These are phyloP conservation scores for Dentipellis fragilis DNA, from an alignment of 768 basidiomycete species.

Conservation along the genomic window DNA sequence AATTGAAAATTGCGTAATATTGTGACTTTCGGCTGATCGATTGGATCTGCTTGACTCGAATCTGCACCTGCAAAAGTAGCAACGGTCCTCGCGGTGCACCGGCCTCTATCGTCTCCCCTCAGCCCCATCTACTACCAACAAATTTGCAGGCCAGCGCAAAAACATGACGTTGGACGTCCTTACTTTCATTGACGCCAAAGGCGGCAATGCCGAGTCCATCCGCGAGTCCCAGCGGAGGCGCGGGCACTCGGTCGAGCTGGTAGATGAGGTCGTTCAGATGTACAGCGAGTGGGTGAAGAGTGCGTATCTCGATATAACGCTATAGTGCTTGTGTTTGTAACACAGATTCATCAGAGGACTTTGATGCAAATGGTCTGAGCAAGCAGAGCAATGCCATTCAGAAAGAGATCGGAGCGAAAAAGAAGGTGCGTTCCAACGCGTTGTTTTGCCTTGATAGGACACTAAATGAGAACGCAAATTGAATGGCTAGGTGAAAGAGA, in stretches of 20 bases:
- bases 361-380: constrained; percentile 63
- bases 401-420: constrained; percentile 90
- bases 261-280: constrained; percentile 89
- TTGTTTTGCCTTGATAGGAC: too few species aligned
- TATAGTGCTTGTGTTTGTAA: background rate
- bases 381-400: constrained; percentile 86
- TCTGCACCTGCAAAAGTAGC: background rate
- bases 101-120: background rate
- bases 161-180: constrained; percentile 76
- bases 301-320: constrained; percentile 30
- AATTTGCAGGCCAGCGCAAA: background rate
- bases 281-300: constrained; percentile 92
- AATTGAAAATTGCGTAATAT: background rate
- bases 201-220: constrained; percentile 86
- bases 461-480: too few species aligned
- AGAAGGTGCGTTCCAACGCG: constrained; percentile 51
- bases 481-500: constrained; percentile 68
- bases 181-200: constrained; percentile 77
- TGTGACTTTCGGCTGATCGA: background rate
- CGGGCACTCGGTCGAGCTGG: constrained; percentile 80
- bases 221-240: constrained; percentile 89
- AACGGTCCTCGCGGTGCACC: background rate
- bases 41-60: background rate
- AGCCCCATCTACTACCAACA: background rate
- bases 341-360: constrained; percentile 59